Evolutionary conservation across 1,139 yeast species (phyloP).

Genomic region (Kodamaea anthophila): DNA sequence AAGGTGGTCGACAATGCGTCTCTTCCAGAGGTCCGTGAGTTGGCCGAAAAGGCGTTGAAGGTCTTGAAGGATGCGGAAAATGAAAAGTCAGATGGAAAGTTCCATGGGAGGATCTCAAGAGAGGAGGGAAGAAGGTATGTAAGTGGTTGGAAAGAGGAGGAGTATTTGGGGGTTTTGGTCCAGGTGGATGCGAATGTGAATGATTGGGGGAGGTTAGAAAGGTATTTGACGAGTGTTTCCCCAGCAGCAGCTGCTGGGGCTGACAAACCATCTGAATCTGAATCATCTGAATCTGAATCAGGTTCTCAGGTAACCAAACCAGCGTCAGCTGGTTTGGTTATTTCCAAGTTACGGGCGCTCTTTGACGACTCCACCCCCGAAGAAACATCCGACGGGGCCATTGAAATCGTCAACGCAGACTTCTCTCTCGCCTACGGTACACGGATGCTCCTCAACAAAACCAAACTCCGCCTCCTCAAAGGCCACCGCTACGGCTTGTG

Average conservation of each 20-base stretch:
- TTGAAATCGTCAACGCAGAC: conserved; percentile 88
- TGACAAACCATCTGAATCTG: neutral
- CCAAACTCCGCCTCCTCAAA: conserved; percentile 76
- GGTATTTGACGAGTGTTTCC: conserved; percentile 46
- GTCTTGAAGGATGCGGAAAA: conserved; percentile 80
- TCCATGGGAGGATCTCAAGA: conserved; percentile 65
- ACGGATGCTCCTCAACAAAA: conserved; percentile 91
- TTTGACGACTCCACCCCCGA: no score
- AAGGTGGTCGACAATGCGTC: conserved; percentile 88
- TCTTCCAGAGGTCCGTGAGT: conserved; percentile 91
- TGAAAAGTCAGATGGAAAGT: conserved; percentile 58
- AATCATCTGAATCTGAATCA: conserved; percentile 18
- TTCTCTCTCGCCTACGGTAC: conserved; percentile 97
- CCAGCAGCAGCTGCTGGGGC: conserved; percentile 20
- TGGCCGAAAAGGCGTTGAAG: conserved; percentile 77
- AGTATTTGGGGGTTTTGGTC: conserved; percentile 52
- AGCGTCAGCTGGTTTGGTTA: conserved; percentile 43
- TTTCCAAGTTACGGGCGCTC: conserved; percentile 53
- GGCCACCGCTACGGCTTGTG: conserved; percentile 98
- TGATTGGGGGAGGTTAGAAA: conserved; percentile 75
- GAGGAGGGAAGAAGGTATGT: conserved; percentile 50
- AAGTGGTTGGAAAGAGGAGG: conserved; percentile 23
- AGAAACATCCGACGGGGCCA: conserved; percentile 45
- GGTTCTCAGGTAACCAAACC: no score
- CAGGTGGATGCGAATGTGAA: conserved; percentile 79